phyloP scores from a whole-genome alignment of 164 flowering plant species.

The Warburgia ugandensis region DNA sequence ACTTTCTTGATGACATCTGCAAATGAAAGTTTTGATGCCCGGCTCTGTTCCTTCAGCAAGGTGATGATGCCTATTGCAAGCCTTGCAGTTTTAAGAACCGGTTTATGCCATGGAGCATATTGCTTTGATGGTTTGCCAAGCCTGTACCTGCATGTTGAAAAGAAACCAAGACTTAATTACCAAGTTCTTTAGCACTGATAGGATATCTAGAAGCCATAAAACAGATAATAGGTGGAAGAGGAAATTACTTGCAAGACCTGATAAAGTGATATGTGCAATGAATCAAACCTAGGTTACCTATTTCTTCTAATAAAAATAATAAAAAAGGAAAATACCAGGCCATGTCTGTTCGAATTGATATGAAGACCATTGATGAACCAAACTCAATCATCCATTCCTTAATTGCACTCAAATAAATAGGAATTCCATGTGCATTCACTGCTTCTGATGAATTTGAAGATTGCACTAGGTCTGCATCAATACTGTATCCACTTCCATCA shows the following conservation, averaged over 20 bases:
- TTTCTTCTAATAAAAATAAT: neutral
- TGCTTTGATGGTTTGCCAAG: slow-evolving; percentile 95
- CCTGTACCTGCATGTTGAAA: slow-evolving; percentile 56
- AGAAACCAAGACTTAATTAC: too few species aligned
- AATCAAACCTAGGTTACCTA: too few species aligned
- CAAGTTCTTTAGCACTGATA: too few species aligned
- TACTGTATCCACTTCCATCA: slow-evolving; percentile 73
- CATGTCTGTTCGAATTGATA: slow-evolving; percentile 80
- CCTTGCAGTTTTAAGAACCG: slow-evolving; percentile 65
- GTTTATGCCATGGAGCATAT: slow-evolving; percentile 83
- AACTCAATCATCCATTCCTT: slow-evolving; percentile 98
- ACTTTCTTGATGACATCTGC: slow-evolving; percentile 56
- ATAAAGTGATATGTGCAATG: too few species aligned
- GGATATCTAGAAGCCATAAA: too few species aligned
- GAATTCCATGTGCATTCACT: slow-evolving; percentile 55
- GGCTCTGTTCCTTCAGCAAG: slow-evolving; percentile 58
- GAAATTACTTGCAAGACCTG: too few species aligned
- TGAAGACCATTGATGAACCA: slow-evolving; percentile 66
- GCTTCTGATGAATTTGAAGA: slow-evolving; percentile 39
- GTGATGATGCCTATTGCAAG: slow-evolving; percentile 63
- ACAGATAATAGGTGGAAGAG: too few species aligned
- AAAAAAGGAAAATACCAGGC: slow-evolving; percentile 53
- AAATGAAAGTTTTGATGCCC: slow-evolving; percentile 65
- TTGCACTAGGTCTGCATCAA: slow-evolving; percentile 39
- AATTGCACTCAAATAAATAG: slow-evolving; percentile 77